A percentile compares a stretch with the other conserved stretches of the same genome.
These are phyloP conservation scores for Zymoseptoria pseudotritici DNA, from an alignment of 2,329 filamentous ascomycete genomes.

Conservation along the genomic window DNA sequence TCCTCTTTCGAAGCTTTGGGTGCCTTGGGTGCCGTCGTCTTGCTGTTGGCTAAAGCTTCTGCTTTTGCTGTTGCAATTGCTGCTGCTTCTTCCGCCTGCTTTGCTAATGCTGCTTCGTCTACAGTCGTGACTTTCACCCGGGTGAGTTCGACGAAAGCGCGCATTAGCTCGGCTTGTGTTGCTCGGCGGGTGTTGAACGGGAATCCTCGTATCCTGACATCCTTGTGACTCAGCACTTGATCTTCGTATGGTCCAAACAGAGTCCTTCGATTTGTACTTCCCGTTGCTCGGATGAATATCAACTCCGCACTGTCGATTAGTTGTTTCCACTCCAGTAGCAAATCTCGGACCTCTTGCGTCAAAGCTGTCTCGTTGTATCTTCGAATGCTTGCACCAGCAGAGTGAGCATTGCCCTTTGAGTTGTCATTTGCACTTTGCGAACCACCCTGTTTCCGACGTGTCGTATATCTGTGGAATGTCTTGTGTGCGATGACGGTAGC, in stretches of 20 bases:
- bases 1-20: slow-evolving; percentile 73
- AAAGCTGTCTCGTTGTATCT: slow-evolving; percentile 91
- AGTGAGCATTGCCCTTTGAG: slow-evolving; percentile 88
- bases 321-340: slow-evolving; percentile 76
- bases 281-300: slow-evolving; percentile 83
- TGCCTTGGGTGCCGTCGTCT: slow-evolving; percentile 45
- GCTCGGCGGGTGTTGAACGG: slow-evolving; percentile 88
- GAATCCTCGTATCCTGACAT: slow-evolving; percentile 74
- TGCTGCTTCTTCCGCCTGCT: slow-evolving; percentile 39
- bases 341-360: slow-evolving; percentile 73
- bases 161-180: slow-evolving; percentile 90
- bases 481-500: slow-evolving; percentile 90
- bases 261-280: slow-evolving; percentile 75
- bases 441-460: slow-evolving; percentile 89
- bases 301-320: slow-evolving; percentile 79
- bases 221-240: slow-evolving; percentile 71
- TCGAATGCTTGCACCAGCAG: slow-evolving; percentile 80
- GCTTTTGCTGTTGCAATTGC: slow-evolving; percentile 37
- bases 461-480: slow-evolving; percentile 96
- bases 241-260: slow-evolving; percentile 87
- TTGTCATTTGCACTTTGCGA: slow-evolving; percentile 90
- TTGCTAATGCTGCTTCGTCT: slow-evolving; percentile 54
- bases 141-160: slow-evolving; percentile 88
- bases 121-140: slow-evolving; percentile 78
- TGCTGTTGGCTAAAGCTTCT: slow-evolving; percentile 33